Conservation (phyloP, 2,329 filamentous ascomycete genomes). For the Ciborinia camelliae region DNA sequence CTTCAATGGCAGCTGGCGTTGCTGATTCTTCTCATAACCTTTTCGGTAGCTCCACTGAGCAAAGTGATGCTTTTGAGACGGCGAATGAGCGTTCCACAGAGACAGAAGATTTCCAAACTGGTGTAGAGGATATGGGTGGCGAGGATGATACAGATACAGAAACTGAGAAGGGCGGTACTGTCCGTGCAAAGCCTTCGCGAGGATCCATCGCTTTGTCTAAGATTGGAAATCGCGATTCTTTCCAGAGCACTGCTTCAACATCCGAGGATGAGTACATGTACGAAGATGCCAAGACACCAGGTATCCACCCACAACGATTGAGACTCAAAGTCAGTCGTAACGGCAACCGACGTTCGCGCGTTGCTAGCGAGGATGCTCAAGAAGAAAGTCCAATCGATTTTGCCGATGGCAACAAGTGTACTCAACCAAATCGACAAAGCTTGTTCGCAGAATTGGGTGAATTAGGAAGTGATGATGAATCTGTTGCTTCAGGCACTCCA, state of each 20-base stretch:
- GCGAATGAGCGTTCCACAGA: slow-evolving; percentile 80
- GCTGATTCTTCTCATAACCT: slow-evolving; percentile 52
- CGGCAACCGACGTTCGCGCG: slow-evolving; percentile 57
- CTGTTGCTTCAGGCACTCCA: slow-evolving; percentile 49
- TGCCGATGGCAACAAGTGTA: slow-evolving; percentile 48
- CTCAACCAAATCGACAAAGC: slow-evolving; percentile 62
- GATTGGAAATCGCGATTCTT: slow-evolving; percentile 60
- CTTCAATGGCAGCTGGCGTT: slow-evolving; percentile 30
- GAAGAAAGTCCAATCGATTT: slow-evolving; percentile 59
- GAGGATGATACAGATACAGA: slow-evolving; percentile 72
- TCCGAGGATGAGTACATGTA: slow-evolving; percentile 74
- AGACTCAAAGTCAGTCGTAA: slow-evolving; percentile 68
- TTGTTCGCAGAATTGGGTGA: slow-evolving; percentile 88
- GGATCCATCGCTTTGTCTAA: slow-evolving; percentile 45
- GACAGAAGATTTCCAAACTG: slow-evolving; percentile 93
- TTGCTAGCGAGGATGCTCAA: slow-evolving; percentile 56
- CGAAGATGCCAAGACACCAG: slow-evolving; percentile 60
- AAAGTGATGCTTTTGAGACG: slow-evolving; percentile 64
- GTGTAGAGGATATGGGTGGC: slow-evolving; percentile 74
- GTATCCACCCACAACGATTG: slow-evolving; percentile 64
- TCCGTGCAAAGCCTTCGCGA: slow-evolving; percentile 40
- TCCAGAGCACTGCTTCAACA: slow-evolving; percentile 84
- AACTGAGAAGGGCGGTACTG: slow-evolving; percentile 59
- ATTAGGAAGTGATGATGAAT: slow-evolving; percentile 66
- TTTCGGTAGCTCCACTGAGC: slow-evolving; percentile 81